phyloP scores from a whole-genome alignment of 495 filamentous ascomycete species.

The Ascodesmis nigricans region DNA sequence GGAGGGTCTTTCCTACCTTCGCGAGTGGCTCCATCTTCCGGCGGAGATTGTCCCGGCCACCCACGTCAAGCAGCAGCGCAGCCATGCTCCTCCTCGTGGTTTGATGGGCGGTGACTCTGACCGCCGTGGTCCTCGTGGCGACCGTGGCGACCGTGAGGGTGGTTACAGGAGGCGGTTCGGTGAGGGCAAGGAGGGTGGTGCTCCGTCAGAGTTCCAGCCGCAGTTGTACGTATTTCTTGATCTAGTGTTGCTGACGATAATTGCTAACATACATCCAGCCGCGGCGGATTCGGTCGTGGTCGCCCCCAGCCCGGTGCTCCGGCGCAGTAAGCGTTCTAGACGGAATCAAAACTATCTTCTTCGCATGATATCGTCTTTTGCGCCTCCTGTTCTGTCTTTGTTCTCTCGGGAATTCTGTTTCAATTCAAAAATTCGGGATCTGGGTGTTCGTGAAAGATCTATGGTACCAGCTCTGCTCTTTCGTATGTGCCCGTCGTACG shows the following conservation, averaged over 20 bases:
- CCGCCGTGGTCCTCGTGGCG: conserved; percentile 39
- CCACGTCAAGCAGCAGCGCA: conserved; percentile 99
- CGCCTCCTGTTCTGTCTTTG: conserved; percentile 22
- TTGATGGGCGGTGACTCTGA: conserved; percentile 84
- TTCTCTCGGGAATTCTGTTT: conserved; percentile 16
- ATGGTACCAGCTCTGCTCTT: too few species aligned
- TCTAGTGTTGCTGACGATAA: conserved; percentile 13
- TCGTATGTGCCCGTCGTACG: too few species aligned
- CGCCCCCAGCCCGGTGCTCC: conserved; percentile 48
- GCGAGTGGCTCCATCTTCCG: conserved; percentile 98
- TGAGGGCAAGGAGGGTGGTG: conserved; percentile 86
- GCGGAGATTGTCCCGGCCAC: conserved; percentile 98
- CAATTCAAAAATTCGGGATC: too few species aligned
- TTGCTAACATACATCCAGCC: conserved; percentile 29
- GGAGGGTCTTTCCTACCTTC: conserved; percentile 98
- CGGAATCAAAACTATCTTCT: conserved; percentile 9
- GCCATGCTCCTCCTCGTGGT: conserved; percentile 88
- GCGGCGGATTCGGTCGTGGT: conserved; percentile 85
- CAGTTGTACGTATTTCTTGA: conserved; percentile 39
- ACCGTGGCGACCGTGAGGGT: conserved; percentile 69
- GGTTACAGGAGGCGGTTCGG: conserved; percentile 74
- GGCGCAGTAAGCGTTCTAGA: conserved; percentile 23
- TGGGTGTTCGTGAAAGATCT: too few species aligned
- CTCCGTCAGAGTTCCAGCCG: conserved; percentile 84
- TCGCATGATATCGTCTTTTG: conserved; percentile 21